Evolutionary conservation across 2,329 filamentous ascomycete species (phyloP).

Genomic region (Dendrostoma leiphaemia): DNA sequence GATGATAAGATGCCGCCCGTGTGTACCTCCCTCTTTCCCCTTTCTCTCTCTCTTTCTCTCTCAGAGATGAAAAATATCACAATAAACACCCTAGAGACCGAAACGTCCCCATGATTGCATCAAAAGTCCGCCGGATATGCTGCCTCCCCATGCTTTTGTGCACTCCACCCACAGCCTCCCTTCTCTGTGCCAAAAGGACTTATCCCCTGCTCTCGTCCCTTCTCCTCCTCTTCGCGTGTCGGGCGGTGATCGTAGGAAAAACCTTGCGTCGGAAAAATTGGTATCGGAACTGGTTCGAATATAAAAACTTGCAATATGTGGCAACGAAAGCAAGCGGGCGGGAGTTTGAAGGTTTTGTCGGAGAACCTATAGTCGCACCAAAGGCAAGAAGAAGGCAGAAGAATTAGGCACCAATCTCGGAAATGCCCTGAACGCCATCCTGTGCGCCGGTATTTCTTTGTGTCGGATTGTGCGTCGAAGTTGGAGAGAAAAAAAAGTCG

Average conservation of each 20-base stretch:
- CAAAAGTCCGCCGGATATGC: not conserved
- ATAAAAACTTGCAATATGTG: constrained; percentile 3
- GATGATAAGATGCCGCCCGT: not conserved
- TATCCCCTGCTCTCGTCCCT: not conserved
- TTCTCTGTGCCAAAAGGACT: not conserved
- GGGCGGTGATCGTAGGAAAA: not conserved
- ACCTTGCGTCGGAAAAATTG: constrained; percentile 7
- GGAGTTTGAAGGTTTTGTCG: not conserved
- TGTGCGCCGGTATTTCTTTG: constrained; percentile 12
- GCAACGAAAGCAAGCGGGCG: constrained; percentile 7
- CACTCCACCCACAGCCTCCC: too few species aligned
- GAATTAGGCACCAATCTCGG: constrained; percentile 12
- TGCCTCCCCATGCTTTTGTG: not conserved
- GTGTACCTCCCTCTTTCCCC: not conserved
- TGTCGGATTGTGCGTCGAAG: not conserved
- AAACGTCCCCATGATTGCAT: not conserved
- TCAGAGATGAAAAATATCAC: not conserved
- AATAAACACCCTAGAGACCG: not conserved
- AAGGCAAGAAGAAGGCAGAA: constrained; percentile 5
- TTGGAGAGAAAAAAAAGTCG: constrained; percentile 6
- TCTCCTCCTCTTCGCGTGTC: not conserved
- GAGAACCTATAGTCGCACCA: constrained; percentile 7
- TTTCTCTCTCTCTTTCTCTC: not conserved
- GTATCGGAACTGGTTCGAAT: constrained; percentile 13
- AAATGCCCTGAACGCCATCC: constrained; percentile 16